These are phyloP conservation scores for Simplicillium sp. DNA, from an alignment of 2,329 filamentous ascomycete genomes.

Conservation along the genomic window DNA sequence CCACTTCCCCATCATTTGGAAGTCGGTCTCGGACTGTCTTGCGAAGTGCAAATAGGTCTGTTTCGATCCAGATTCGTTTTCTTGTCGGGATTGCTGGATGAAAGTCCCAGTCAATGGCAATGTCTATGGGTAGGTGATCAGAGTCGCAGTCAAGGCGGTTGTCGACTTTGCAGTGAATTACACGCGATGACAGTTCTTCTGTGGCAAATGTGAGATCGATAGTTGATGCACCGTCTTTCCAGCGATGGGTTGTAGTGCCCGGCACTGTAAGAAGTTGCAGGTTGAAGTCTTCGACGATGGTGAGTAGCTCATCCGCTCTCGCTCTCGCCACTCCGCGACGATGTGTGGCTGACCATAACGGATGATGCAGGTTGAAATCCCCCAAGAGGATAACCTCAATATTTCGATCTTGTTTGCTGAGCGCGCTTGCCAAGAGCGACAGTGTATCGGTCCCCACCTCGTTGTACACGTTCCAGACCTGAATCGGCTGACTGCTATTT, in stretches of 20 bases:
- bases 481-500: no score
- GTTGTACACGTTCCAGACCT: conserved; percentile 9
- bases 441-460: conserved; percentile 5
- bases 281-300: not conserved
- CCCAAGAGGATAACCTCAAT: conserved; percentile 9
- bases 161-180: no score
- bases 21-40: no score
- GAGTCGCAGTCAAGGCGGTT: conserved; percentile 15
- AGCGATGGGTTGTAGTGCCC: not conserved
- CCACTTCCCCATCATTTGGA: no score
- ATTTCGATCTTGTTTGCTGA: conserved; percentile 6
- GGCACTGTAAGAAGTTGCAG: not conserved
- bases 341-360: not conserved
- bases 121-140: conserved; percentile 13
- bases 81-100: no score
- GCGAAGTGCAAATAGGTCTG: no score
- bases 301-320: no score
- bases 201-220: conserved; percentile 5
- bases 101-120: no score
- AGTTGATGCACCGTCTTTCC: not conserved
- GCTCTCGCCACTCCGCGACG: no score
- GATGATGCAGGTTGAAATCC: conserved; percentile 1
- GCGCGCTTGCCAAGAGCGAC: conserved; percentile 3
- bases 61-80: no score
- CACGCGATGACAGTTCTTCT: not conserved